Evolutionary conservation across 495 filamentous ascomycete species (phyloP), one percentile per base, ranked within the genome.

Genomic region (Xylaria castorea): DNA sequence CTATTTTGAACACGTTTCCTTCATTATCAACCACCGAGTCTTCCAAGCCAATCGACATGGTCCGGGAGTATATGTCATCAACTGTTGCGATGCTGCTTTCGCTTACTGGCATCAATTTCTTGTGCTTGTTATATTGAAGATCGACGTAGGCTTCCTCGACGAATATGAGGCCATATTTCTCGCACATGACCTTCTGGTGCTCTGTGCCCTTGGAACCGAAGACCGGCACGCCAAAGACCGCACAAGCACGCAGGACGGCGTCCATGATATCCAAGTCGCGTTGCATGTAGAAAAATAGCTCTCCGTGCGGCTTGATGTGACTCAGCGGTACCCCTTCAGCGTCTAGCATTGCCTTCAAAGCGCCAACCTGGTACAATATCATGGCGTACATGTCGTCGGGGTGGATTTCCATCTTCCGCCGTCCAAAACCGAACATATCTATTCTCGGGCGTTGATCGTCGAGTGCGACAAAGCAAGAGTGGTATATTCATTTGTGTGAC

Each of bases 341-440:
- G 34, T 88, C 84, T 20, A 91, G 77, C 62, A 90, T 88, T 5
- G 75, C 89, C 42, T 88, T 83, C 5, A 91, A 79, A 0, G 89
- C 88, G 0, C 89, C 89, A 51, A 91, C 84, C 74, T 90, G 89
- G 75, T 89, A 90, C n/a, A 89, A 71, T 2, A 84, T 84, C 53
- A 85, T 83, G 0, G 89, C 89, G 3, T 86, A 89, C 66, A 88
- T 80, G 62, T 91, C 89, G 25, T 89, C 87, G 2, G 87, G 81
- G 0, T 75, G 75, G 12, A 91, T 77, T 67, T 86, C 84, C 79
- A 90, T 89, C 63, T 86, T 83, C 5, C 89, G 84, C 27, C 89
- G 78, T 2, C 89, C 89, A 73, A 91, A 91, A 8, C 89, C 89
- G 77, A 89, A 86, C 20, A 91, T 79, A 71, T 90, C 89, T 50